phyloP scores from a whole-genome alignment of 495 filamentous ascomycete species.

The Xylaria longipes region DNA sequence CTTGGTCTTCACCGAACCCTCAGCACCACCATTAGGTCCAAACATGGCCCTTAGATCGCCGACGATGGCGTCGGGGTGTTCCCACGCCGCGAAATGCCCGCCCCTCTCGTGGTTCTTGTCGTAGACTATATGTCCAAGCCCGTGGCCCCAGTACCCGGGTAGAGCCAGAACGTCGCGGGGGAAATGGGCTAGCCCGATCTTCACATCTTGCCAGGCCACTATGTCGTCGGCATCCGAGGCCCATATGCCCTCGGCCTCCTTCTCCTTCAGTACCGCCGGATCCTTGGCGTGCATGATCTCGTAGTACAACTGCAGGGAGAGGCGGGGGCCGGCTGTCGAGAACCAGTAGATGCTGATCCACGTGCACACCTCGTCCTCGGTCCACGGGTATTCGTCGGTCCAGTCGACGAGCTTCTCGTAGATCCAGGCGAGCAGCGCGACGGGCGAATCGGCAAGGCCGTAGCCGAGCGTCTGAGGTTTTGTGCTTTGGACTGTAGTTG shows the following conservation, averaged over 20 bases:
- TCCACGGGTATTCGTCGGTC: constrained; percentile 66
- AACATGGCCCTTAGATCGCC: constrained; percentile 65
- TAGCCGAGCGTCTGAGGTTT: constrained; percentile 65
- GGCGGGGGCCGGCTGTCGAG: constrained; percentile 54
- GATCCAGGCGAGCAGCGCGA: constrained; percentile 64
- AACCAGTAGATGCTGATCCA: constrained; percentile 65
- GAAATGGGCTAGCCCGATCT: constrained; percentile 60
- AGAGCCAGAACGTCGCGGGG: constrained; percentile 57
- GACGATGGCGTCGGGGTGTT: constrained; percentile 60
- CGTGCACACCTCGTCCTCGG: constrained; percentile 63
- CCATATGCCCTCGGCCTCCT: constrained; percentile 19
- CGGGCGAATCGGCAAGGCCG: constrained; percentile 59
- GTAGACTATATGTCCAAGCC: constrained; percentile 60
- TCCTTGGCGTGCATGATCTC: constrained; percentile 41
- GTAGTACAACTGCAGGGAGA: constrained; percentile 60
- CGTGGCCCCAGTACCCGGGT: constrained; percentile 58
- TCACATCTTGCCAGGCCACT: constrained; percentile 47
- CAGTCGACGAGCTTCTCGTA: constrained; percentile 66
- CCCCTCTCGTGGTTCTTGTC: constrained; percentile 60
- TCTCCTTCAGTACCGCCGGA: background rate
- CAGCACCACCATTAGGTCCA: constrained; percentile 37
- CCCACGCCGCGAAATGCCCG: constrained; percentile 70
- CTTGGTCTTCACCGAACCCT: constrained; percentile 20
- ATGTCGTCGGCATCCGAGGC: background rate
- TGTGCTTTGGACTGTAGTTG: constrained; percentile 50